These are phyloP conservation scores for Combretum micranthum DNA, from an alignment of 345 rosid genomes.

Conservation along the genomic window DNA sequence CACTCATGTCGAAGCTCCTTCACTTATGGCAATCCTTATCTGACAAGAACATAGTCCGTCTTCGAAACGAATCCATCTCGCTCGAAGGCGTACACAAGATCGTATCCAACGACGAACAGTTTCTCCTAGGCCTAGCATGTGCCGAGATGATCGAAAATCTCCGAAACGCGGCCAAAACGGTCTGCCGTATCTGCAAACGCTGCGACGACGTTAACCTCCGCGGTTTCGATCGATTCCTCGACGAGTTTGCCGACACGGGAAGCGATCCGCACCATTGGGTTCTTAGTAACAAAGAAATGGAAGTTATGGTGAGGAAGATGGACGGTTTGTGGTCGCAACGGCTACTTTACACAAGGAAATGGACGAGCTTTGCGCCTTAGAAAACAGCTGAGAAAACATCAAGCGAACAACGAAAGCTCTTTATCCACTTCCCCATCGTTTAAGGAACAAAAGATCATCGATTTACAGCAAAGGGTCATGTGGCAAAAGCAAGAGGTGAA, in stretches of 20 bases:
- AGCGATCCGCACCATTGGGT: conserved; percentile 59
- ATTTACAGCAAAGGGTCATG: conserved; percentile 57
- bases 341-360: conserved; percentile 65
- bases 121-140: conserved; percentile 73
- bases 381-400: conserved; percentile 44
- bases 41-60: conserved; percentile 51
- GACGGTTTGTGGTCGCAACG: conserved; percentile 65
- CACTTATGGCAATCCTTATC: conserved; percentile 70
- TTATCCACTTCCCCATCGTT: not conserved
- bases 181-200: conserved; percentile 49
- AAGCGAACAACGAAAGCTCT: not conserved
- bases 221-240: conserved; percentile 40
- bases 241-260: conserved; percentile 63
- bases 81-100: conserved; percentile 75
- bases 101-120: conserved; percentile 72
- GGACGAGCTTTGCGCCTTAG: conserved; percentile 63
- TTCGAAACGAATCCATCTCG: conserved; percentile 57
- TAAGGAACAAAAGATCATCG: conserved; percentile 39
- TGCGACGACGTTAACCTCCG: conserved; percentile 42
- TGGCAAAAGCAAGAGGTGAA: conserved; percentile 76
- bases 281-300: conserved; percentile 56
- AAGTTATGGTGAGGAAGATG: conserved; percentile 57
- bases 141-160: conserved; percentile 74
- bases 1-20: conserved; percentile 82
- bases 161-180: conserved; percentile 43